Percentiles rank a stretch among this genome's conserved stretches.
phyloP scores from a whole-genome alignment of 768 basidiomycete species.

The Ramaria sp. region DNA sequence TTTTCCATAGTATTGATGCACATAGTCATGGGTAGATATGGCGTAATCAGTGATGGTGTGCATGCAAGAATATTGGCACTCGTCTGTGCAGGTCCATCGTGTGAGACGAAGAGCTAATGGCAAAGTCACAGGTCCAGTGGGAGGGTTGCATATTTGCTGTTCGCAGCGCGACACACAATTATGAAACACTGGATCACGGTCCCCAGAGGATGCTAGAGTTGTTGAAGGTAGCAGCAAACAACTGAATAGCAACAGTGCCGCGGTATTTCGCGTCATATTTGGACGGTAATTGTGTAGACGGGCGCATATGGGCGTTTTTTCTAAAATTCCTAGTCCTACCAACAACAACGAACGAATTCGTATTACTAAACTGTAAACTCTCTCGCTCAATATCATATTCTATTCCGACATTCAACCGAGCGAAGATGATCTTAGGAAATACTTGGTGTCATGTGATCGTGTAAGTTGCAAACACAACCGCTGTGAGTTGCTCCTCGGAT shows the following conservation, averaged over 20 bases:
- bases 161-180: conserved; percentile 39
- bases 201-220: conserved; percentile 47
- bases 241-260: neutral
- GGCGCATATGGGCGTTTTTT: neutral
- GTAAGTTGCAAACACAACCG: too few relatives aligned
- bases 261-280: neutral
- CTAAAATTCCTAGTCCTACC: too few relatives aligned
- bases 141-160: conserved; percentile 28
- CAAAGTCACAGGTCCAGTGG: conserved; percentile 21
- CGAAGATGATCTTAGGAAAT: too few relatives aligned
- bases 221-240: neutral
- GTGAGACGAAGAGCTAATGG: conserved; percentile 53
- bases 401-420: too few relatives aligned
- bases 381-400: neutral
- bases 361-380: neutral
- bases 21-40: conserved; percentile 23
- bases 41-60: conserved; percentile 59
- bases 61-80: conserved; percentile 89
- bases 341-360: too few relatives aligned
- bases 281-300: neutral
- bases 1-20: conserved; percentile 88
- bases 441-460: too few relatives aligned
- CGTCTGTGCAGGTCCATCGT: conserved; percentile 77
- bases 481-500: too few relatives aligned
- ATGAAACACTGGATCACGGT: conserved; percentile 41